Evolutionary conservation across 176 grass and related monocot species (phyloP).

Genomic region (Eragrostis curvula): DNA sequence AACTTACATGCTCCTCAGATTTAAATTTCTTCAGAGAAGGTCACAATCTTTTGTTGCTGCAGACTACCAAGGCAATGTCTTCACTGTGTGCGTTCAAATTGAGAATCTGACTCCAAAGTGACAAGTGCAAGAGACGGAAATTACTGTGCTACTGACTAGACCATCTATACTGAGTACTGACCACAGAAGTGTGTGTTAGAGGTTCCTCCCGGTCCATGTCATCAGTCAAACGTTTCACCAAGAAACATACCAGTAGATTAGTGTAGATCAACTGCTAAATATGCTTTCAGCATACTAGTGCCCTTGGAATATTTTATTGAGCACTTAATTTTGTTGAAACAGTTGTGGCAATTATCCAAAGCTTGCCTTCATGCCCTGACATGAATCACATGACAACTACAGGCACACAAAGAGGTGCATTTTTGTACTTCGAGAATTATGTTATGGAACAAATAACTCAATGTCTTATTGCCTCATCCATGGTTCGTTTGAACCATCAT

Average conservation of each 20-base stretch:
- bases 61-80: constrained; percentile 46
- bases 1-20: not conserved
- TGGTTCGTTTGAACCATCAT: no score
- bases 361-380: no score
- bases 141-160: constrained; percentile 20
- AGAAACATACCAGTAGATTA: not conserved
- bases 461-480: no score
- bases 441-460: no score
- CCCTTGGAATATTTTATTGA: constrained; percentile 23
- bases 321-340: not conserved
- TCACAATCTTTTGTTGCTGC: constrained; percentile 37
- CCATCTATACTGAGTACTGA: not conserved
- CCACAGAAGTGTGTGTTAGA: constrained; percentile 16
- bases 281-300: not conserved
- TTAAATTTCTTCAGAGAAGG: not conserved
- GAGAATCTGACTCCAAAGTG: not conserved
- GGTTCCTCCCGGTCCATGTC: constrained; percentile 18
- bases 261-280: not conserved
- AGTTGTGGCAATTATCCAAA: no score
- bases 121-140: not conserved
- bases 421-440: no score
- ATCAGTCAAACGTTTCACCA: constrained; percentile 23
- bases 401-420: no score
- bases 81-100: constrained; percentile 9
- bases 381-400: no score